Percentiles rank a stretch among this genome's conserved stretches.
These are phyloP conservation scores for Nakaseomyces bracarensis DNA, from an alignment of 1,139 yeast species.

Conservation along the genomic window DNA sequence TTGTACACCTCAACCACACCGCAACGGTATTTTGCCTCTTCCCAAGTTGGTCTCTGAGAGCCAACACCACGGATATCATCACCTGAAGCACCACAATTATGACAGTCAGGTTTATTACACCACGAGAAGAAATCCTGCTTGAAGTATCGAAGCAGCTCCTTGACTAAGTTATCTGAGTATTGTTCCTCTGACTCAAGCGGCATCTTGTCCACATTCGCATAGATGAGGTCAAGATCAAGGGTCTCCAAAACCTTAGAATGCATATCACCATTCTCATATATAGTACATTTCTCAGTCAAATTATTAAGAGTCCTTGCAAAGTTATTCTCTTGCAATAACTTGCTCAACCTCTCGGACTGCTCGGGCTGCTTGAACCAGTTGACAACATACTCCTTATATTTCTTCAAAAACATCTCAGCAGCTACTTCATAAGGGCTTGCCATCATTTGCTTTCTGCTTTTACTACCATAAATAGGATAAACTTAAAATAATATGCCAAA, in stretches of 20 bases:
- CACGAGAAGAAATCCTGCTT: conserved; percentile 74
- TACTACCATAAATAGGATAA: too few relatives aligned
- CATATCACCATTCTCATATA: conserved; percentile 28
- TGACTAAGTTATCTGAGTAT: conserved; percentile 63
- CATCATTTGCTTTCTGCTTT: not conserved
- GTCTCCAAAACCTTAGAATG: conserved; percentile 34
- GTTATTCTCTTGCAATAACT: conserved; percentile 11
- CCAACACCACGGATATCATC: conserved; percentile 33
- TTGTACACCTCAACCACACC: conserved; percentile 51
- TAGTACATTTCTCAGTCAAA: conserved; percentile 18
- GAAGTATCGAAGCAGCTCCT: conserved; percentile 65
- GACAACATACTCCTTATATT: conserved; percentile 20
- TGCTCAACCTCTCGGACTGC: not conserved
- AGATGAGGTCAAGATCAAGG: conserved; percentile 32
- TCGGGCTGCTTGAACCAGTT: conserved; percentile 11
- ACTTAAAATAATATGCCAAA: too few relatives aligned
- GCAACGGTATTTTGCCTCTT: conserved; percentile 41
- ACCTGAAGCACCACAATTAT: conserved; percentile 39
- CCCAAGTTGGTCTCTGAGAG: conserved; percentile 34
- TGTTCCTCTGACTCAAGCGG: conserved; percentile 34
- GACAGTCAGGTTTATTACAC: conserved; percentile 68
- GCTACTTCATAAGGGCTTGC: conserved; percentile 8
- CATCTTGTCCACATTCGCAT: conserved; percentile 35
- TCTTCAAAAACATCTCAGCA: conserved; percentile 21
- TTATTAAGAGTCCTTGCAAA: conserved; percentile 23